Evolutionary conservation across 352 stramenopile species (phyloP).

Genomic region (Phytophthora uliginosa): DNA sequence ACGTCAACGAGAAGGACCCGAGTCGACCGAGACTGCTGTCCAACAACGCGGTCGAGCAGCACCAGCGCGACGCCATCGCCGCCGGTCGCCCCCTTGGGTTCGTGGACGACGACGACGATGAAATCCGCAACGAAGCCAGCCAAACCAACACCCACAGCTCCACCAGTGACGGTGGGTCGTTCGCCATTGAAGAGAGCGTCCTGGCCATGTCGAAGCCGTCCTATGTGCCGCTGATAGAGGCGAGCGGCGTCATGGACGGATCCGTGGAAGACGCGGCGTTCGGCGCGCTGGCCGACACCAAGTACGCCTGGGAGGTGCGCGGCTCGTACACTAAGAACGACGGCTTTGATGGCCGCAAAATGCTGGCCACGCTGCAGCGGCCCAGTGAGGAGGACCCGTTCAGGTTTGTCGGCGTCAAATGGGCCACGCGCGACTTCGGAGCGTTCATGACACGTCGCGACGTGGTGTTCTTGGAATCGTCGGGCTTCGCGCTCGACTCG

Average conservation of each 20-base stretch:
- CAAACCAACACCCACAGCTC: conserved; percentile 41
- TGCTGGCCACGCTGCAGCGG: conserved; percentile 41
- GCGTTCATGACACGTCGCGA: conserved; percentile 46
- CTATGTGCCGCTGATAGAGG: conserved; percentile 32
- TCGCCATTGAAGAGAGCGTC: conserved; percentile 31
- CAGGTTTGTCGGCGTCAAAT: conserved; percentile 50
- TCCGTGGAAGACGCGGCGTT: conserved; percentile 37
- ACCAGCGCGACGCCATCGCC: conserved; percentile 40
- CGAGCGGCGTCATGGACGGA: conserved; percentile 34
- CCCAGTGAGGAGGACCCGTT: conserved; percentile 52
- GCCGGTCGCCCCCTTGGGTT: conserved; percentile 29
- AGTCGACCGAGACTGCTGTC: conserved; percentile 56
- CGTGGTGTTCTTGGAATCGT: conserved; percentile 47
- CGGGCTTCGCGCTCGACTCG: conserved; percentile 44
- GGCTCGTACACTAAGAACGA: conserved; percentile 53
- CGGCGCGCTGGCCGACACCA: conserved; percentile 31
- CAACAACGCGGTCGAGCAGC: conserved; percentile 49
- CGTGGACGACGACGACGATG: conserved; percentile 26
- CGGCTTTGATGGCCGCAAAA: conserved; percentile 36
- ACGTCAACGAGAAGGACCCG: conserved; percentile 34
- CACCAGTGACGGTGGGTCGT: conserved; percentile 39
- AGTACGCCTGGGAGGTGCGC: conserved; percentile 37
- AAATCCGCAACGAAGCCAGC: conserved; percentile 19
- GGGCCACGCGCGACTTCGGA: conserved; percentile 39
- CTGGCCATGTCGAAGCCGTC: conserved; percentile 31